Evolutionary conservation across 2,329 filamentous ascomycete genomes (phyloP).

Genomic region (Colletotrichum godetiae): DNA sequence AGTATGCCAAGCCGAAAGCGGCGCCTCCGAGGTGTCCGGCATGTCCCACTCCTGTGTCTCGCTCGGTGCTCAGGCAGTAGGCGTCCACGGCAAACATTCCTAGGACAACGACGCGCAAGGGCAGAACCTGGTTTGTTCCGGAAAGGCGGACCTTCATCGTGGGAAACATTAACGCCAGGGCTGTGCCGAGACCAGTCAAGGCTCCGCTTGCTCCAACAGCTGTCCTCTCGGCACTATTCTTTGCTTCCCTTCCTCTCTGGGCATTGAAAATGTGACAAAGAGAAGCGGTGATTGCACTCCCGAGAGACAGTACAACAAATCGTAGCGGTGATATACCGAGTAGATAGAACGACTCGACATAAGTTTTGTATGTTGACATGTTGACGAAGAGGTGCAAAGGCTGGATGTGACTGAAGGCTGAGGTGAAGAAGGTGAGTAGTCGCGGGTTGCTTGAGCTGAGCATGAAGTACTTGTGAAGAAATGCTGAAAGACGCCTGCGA

Average conservation of each 20-base stretch:
- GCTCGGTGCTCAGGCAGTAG: conserved; percentile 20
- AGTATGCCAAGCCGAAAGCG: conserved; percentile 26
- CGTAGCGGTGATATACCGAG: conserved; percentile 10
- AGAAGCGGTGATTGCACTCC: conserved; percentile 21
- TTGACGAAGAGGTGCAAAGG: conserved; percentile 28
- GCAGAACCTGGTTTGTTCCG: conserved; percentile 11
- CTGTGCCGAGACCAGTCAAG: conserved; percentile 21
- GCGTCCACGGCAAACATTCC: conserved; percentile 25
- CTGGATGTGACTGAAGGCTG: conserved; percentile 29
- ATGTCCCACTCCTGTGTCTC: conserved; percentile 26
- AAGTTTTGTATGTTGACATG: conserved; percentile 29
- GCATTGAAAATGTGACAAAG: conserved; percentile 3
- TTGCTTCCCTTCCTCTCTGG: neutral
- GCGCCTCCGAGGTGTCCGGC: conserved; percentile 28
- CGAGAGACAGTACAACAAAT: conserved; percentile 16
- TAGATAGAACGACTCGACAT: conserved; percentile 6
- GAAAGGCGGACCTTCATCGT: conserved; percentile 21
- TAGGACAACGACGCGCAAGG: conserved; percentile 15
- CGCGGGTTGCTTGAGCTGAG: conserved; percentile 16
- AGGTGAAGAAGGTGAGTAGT: conserved; percentile 17
- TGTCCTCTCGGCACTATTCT: neutral
- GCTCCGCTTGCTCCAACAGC: conserved; percentile 28
- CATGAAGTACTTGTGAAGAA: conserved; percentile 21
- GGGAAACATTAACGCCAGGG: conserved; percentile 27
- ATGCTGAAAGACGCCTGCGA: conserved; percentile 12